Conservation (phyloP, 2,329 filamentous ascomycete genomes). For the Chaetomium olivaceum region DNA sequence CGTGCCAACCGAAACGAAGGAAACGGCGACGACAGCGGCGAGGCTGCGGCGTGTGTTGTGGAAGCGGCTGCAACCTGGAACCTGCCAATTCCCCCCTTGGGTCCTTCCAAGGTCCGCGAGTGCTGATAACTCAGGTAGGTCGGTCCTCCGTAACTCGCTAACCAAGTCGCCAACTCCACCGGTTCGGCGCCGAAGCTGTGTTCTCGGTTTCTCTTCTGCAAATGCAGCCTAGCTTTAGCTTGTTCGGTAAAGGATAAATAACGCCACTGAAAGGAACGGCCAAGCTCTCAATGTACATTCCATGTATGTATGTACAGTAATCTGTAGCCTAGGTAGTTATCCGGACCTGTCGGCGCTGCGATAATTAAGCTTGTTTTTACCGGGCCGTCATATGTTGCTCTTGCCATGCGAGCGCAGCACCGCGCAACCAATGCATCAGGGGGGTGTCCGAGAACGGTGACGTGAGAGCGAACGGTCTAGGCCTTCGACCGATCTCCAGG, state of each 20-base stretch:
- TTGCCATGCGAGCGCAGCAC: slow-evolving; percentile 3
- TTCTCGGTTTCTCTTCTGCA: not conserved
- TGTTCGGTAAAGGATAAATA: not conserved
- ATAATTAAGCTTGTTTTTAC: slow-evolving; percentile 12
- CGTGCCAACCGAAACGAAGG: not conserved
- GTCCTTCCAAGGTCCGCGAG: too few relatives aligned
- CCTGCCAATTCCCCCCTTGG: not conserved
- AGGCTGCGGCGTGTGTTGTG: not conserved
- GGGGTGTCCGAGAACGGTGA: slow-evolving; percentile 7
- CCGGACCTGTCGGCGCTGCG: not conserved
- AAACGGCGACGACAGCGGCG: not conserved
- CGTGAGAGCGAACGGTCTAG: slow-evolving; percentile 25
- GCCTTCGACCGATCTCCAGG: slow-evolving; percentile 22
- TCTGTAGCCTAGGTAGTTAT: not conserved
- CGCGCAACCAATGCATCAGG: not conserved
- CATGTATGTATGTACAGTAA: too few relatives aligned
- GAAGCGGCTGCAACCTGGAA: not conserved
- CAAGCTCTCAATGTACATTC: not conserved
- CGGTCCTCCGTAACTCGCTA: too few relatives aligned
- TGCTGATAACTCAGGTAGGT: too few relatives aligned
- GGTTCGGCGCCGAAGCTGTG: not conserved
- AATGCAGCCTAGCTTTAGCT: too few relatives aligned
- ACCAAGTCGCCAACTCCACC: not conserved
- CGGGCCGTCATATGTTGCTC: not conserved
- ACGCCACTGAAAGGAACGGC: not conserved